Base-by-base conservation (phyloP, 192 early-diverging fungal genomes). In the Paraglomus occultum region DNA sequence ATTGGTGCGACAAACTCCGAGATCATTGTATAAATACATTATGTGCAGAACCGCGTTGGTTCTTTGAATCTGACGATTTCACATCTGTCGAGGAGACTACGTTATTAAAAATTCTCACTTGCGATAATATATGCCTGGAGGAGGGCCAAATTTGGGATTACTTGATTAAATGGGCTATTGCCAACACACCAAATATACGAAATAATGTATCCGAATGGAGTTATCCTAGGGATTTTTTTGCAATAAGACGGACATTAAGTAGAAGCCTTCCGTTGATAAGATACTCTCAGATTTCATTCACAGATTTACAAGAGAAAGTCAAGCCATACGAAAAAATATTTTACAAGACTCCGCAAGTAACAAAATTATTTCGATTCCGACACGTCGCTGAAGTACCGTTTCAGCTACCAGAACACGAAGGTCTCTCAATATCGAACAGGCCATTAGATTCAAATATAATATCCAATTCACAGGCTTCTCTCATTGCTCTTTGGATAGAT, bases 81-180 rank as follows among this genome's bases (percentile, higher is more conserved):
- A 57, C 49, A 12, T 11, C 17, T 45, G 47, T 70, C 12, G 67
- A 70, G n/a, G 67, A 70, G 39, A 58, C 39, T 5, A 70, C 67
- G 3, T 49, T 70, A 39, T 6, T 70, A n/a, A 45, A 44, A 7
- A 46, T 70, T 48, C 22, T 70, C 38, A 49, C 22, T 40, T 20
- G 67, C 22, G 67, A 70, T 70, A 57, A 70, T 70, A 49, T 70
- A 40, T 54, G 52, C 42, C 47, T 70, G 52, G 67, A 70, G 10
- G 67, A 70, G 50, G 67, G 45, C 12, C 38, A 70, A 55, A 45
- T 70, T 39, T 70, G 67, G 67, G 67, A 70, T 17, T 58, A 49
- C 40, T 12, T 70, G 20, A 58, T 70, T 50, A 70, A 22, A 40
- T 70, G 67, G 67, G 67, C 54, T 9, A 22, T 70, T 12, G 50